Base-by-base conservation (phyloP, 768 basidiomycete genomes). In the Mycena crocata region DNA sequence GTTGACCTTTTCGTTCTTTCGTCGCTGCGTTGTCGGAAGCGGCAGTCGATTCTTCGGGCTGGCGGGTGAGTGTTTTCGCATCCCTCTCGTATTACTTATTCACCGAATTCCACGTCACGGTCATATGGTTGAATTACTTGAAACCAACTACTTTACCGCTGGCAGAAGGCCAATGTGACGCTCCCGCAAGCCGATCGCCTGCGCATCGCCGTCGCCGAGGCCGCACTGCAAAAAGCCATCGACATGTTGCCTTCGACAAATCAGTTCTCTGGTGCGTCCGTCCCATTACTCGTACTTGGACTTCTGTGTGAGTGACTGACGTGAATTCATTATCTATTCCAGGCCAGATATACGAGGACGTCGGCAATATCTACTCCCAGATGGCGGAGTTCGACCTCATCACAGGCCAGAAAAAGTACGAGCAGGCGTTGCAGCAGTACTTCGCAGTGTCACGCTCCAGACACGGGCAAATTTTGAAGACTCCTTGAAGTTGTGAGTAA, bases 81-180 rank as follows among this genome's bases (percentile, higher is more conserved):
- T n/a, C n/a, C n/a, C n/a, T n/a, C n/a, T n/a, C n/a, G n/a, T n/a
- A n/a, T n/a, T n/a, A n/a, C n/a, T n/a, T n/a, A n/a, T n/a, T n/a
- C n/a, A n/a, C n/a, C n/a, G n/a, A n/a, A n/a, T n/a, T n/a, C n/a
- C n/a, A n/a, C n/a, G n/a, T n/a, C n/a, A n/a, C n/a, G n/a, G n/a
- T n/a, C n/a, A n/a, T n/a, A n/a, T n/a, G n/a, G n/a, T n/a, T n/a
- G n/a, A n/a, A n/a, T n/a, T n/a, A n/a, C n/a, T n/a, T n/a, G n/a
- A n/a, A n/a, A n/a, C n/a, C n/a, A n/a, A n/a, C n/a, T n/a, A n/a
- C n/a, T n/a, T n/a, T n/a, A n/a, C n/a, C n/a, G 35, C 35, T 57
- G 15, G 75, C 77, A 62, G 60, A 62, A 62, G 34, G 39, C 61
- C 6, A 54, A 62, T 54, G 24, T 62, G 15, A 54, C 51, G 30